A percentile compares a stretch with the other conserved stretches of the same genome.
Evolutionary conservation across 352 stramenopile species (phyloP).

Genomic region (Pythium rhizo-oryzae): DNA sequence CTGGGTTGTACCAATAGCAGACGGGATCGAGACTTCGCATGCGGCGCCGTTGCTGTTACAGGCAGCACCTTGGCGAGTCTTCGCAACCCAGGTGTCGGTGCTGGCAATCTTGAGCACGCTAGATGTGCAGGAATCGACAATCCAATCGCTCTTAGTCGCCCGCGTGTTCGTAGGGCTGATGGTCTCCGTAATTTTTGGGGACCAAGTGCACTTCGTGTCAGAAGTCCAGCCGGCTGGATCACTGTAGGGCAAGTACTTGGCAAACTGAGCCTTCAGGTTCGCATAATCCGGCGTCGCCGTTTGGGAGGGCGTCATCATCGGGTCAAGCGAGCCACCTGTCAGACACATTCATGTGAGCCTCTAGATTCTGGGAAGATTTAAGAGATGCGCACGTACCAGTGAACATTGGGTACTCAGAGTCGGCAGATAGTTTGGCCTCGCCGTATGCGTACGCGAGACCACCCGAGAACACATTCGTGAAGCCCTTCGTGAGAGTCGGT

Average conservation of each 20-base stretch:
- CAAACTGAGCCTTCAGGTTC: conserved; percentile 74
- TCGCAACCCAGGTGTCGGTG: conserved; percentile 72
- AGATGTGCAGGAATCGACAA: conserved; percentile 61
- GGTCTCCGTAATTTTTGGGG: conserved; percentile 54
- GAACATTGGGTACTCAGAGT: conserved; percentile 84
- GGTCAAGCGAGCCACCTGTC: conserved; percentile 64
- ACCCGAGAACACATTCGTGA: conserved; percentile 81
- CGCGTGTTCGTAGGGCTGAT: conserved; percentile 60
- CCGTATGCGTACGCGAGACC: conserved; percentile 86
- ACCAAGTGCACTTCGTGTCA: conserved; percentile 67
- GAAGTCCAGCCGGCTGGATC: conserved; percentile 61
- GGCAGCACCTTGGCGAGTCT: conserved; percentile 69
- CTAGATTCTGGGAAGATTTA: no score
- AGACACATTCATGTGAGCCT: neutral
- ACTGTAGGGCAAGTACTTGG: conserved; percentile 57
- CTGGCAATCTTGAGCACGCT: conserved; percentile 53
- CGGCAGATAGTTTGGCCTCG: conserved; percentile 70
- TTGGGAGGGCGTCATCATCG: conserved; percentile 59
- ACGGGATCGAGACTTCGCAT: conserved; percentile 65
- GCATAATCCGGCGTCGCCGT: conserved; percentile 67
- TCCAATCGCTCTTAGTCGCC: conserved; percentile 62
- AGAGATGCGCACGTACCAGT: conserved; percentile 41
- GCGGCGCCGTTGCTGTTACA: conserved; percentile 63
- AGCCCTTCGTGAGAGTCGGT: conserved; percentile 60
- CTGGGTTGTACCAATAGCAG: conserved; percentile 63